Percentiles rank a stretch among this genome's conserved stretches.
Evolutionary conservation across 495 filamentous ascomycete species (phyloP).

Genomic region (Talaromyces thailandensis): DNA sequence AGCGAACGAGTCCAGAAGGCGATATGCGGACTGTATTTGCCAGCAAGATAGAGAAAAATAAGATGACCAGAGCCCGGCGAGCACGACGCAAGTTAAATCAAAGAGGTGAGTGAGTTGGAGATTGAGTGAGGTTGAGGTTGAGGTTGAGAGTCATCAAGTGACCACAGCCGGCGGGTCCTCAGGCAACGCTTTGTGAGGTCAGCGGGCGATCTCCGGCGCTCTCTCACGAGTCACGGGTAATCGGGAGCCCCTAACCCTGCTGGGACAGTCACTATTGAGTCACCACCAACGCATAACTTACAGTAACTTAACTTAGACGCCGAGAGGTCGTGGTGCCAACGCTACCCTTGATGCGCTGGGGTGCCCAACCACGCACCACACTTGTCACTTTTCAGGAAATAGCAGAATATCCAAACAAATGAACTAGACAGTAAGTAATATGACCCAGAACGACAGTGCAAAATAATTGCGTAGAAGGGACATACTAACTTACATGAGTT

Average conservation of each 20-base stretch:
- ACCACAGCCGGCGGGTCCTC: neutral
- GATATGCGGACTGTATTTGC: neutral
- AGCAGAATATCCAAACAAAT: too few species aligned
- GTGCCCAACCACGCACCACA: too few species aligned
- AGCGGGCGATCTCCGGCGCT: neutral
- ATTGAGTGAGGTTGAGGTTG: neutral
- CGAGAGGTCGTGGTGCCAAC: neutral
- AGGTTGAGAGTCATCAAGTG: neutral
- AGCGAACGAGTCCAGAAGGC: neutral
- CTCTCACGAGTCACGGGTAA: too few species aligned
- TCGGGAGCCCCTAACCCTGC: neutral
- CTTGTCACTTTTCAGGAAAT: too few species aligned
- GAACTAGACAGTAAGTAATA: neutral
- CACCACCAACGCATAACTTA: neutral
- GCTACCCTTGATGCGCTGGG: neutral
- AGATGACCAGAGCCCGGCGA: too few species aligned
- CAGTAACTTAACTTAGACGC: too few species aligned
- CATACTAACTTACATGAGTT: too few species aligned
- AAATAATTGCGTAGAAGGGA: neutral
- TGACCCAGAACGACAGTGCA: neutral
- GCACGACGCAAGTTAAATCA: neutral
- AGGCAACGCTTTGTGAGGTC: neutral
- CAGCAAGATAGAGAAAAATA: neutral
- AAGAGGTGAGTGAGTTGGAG: neutral
- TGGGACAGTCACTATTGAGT: neutral